Base-by-base conservation (phyloP, 768 basidiomycete genomes). In the Astraeus odoratus region DNA sequence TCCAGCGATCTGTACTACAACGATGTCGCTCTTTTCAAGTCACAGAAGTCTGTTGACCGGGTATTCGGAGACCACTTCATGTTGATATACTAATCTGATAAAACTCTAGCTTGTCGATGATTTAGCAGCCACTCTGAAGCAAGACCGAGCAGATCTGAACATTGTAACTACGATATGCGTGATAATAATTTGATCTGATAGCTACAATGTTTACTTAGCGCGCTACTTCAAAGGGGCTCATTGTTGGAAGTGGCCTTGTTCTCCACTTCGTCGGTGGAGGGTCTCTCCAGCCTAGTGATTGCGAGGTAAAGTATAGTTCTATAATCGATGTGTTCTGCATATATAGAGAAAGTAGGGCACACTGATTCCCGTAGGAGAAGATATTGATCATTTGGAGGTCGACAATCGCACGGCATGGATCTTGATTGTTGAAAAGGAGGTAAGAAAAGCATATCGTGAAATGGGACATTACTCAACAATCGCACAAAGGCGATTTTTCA, bases 361-460 rank as follows among this genome's bases (percentile, higher is more conserved):
- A 0, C 69, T 95, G 19, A 88, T 95, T 44, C 93, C 92, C 3
- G 71, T 76, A 1, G 75, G 76, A 29, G 88, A 90, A 56, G 78
- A 83, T 38, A 83, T 97, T 36, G 61, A 69, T 13, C 68, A 71
- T 0, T 77, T 93, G 44, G 68, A 72, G n/a, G 54, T 84, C 3
- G 60, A 70, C n/a, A 65, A 71, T 8, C 59, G 72, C 31, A 56
- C 90, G 9, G 51, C 72, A 1, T 97, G 90, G 88, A 75, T 97
- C 5, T 69, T 98, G 13, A 69, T 98, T 4, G 73, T 97, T 15
- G 96, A 99, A 66, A 99, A 99, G 68, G 96, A 99, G 67, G 95
- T 85, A 25, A 41, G 67, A 50, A 5, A 5, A 9, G 5, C 26
- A 18, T 19, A 27, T 35, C 18, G 5, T 5, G 19, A 19, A 26